These are phyloP conservation scores for Ustilago bromivora DNA, from an alignment of 1,284 basidiomycete genomes.

Conservation along the genomic window DNA sequence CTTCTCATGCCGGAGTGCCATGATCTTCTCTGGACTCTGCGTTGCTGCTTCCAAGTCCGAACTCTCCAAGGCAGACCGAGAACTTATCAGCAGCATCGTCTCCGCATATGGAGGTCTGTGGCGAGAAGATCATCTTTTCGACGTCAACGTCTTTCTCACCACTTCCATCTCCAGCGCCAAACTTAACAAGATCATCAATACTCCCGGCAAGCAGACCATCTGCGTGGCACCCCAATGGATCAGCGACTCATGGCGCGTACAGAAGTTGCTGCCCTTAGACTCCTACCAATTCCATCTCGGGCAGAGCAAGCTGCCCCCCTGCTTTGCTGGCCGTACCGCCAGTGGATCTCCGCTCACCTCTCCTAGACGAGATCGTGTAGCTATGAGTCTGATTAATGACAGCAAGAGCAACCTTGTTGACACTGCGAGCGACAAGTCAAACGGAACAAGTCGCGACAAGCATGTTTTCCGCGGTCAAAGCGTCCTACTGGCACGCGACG, in stretches of 20 bases:
- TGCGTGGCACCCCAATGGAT: conserved; percentile 85
- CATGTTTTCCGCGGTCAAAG: conserved; percentile 41
- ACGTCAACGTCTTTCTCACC: conserved; percentile 86
- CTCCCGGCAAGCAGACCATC: conserved; percentile 74
- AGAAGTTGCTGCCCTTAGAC: conserved; percentile 74
- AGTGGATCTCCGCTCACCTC: conserved; percentile 36
- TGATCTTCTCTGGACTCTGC: conserved; percentile 82
- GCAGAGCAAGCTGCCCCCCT: conserved; percentile 56
- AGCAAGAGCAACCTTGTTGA: neutral
- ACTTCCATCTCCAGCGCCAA: conserved; percentile 43
- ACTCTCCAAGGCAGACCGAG: conserved; percentile 76
- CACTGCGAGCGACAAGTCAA: neutral
- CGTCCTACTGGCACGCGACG: conserved; percentile 54
- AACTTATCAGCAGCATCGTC: conserved; percentile 80
- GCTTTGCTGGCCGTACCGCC: conserved; percentile 36
- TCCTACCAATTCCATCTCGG: conserved; percentile 79
- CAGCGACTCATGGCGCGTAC: conserved; percentile 80
- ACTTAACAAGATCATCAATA: conserved; percentile 71
- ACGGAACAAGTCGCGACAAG: conserved; percentile 13
- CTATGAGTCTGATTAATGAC: conserved; percentile 27
- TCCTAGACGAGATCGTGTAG: conserved; percentile 37
- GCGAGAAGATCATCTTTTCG: conserved; percentile 79
- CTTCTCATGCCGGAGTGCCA: conserved; percentile 80
- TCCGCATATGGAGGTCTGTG: conserved; percentile 84
- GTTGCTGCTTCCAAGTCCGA: conserved; percentile 73